Conservation (phyloP, 345 rosid genomes). For the Populus euphratica region DNA sequence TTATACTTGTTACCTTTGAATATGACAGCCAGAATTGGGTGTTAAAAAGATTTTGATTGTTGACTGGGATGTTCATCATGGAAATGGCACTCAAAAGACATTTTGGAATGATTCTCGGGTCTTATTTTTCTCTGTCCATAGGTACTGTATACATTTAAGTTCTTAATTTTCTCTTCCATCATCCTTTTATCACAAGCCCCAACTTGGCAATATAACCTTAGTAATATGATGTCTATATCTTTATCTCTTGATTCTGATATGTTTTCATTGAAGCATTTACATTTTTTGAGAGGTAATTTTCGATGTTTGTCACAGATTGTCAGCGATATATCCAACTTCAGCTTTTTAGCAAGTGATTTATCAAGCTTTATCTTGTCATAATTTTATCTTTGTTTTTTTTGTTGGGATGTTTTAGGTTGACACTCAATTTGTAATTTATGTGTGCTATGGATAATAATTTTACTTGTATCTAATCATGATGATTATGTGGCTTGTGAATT, state of each 20-base stretch:
- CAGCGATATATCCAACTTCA: neutral
- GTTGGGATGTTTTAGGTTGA: neutral
- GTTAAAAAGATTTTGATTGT: conserved; percentile 77
- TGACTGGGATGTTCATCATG: conserved; percentile 99
- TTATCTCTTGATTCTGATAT: conserved; percentile 5
- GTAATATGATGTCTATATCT: neutral
- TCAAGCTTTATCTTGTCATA: neutral
- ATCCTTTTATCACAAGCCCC: neutral
- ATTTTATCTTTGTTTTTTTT: neutral
- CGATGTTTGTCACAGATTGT: neutral
- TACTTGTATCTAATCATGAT: neutral
- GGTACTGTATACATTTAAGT: conserved; percentile 38
- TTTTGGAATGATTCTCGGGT: conserved; percentile 92
- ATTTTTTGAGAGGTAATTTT: neutral
- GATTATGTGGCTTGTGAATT: conserved; percentile 11
- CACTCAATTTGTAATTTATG: neutral
- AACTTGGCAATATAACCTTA: neutral
- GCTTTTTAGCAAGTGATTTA: no score
- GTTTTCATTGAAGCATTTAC: neutral
- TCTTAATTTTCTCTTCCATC: neutral
- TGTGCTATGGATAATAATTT: neutral
- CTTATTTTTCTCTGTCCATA: conserved; percentile 93
- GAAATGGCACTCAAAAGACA: conserved; percentile 89
- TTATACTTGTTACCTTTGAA: neutral
- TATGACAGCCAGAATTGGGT: conserved; percentile 61